Conservation (phyloP, 2,329 filamentous ascomycete genomes). For the Onygenales sp. region DNA sequence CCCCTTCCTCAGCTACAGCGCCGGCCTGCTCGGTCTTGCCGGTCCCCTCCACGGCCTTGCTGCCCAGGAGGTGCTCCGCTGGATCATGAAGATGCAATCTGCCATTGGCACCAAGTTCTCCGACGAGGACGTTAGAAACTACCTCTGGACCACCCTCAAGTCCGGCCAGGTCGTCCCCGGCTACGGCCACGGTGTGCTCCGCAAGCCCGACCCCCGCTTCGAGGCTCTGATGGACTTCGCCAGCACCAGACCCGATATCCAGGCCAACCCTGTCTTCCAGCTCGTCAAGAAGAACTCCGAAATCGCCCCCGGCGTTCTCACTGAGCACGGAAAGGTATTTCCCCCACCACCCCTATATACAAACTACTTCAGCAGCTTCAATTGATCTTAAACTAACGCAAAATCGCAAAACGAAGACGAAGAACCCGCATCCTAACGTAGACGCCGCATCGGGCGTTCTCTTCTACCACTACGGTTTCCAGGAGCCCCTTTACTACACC, state of each 20-base stretch:
- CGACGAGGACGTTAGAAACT: slow-evolving; percentile 73
- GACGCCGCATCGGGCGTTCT: slow-evolving; percentile 88
- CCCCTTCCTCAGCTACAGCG: slow-evolving; percentile 91
- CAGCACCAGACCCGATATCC: slow-evolving; percentile 71
- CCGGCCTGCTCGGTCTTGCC: slow-evolving; percentile 87
- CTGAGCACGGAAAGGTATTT: slow-evolving; percentile 77
- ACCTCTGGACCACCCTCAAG: slow-evolving; percentile 88
- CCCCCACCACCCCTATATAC: slow-evolving; percentile 2
- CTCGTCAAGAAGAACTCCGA: slow-evolving; percentile 89
- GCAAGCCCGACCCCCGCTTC: slow-evolving; percentile 95
- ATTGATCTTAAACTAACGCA: not conserved
- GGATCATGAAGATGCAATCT: slow-evolving; percentile 94
- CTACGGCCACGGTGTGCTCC: slow-evolving; percentile 90
- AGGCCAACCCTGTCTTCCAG: slow-evolving; percentile 80
- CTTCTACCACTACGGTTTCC: slow-evolving; percentile 97
- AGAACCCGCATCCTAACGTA: slow-evolving; percentile 96
- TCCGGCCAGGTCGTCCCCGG: slow-evolving; percentile 90
- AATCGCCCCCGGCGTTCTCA: slow-evolving; percentile 82
- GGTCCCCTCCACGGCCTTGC: slow-evolving; percentile 90
- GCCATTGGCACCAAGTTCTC: slow-evolving; percentile 68
- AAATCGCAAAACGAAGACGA: slow-evolving; percentile 48
- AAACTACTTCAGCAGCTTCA: not conserved
- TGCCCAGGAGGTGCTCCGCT: slow-evolving; percentile 92
- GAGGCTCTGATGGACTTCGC: slow-evolving; percentile 96
- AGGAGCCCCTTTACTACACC: slow-evolving; percentile 90